Conservation (phyloP, 2,329 filamentous ascomycete species). For the Colletotrichum incanum region DNA sequence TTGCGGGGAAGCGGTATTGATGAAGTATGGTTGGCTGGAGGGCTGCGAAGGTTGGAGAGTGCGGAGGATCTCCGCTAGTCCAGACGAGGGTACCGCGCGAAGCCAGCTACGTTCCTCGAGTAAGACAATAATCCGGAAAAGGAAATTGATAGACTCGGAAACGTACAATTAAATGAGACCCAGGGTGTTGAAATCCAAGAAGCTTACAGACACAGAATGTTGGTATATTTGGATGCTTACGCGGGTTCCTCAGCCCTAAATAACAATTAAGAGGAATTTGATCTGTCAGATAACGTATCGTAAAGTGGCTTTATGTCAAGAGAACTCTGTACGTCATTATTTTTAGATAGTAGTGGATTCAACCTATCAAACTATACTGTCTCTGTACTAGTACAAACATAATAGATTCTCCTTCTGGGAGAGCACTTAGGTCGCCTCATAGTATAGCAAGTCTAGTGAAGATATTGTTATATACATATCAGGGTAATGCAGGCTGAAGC, state of each 20-base stretch:
- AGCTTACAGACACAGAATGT: not conserved
- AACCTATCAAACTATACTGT: not conserved
- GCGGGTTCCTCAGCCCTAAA: too few species aligned
- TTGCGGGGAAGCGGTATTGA: conserved; percentile 18
- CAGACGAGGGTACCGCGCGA: not conserved
- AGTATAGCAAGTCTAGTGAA: too few species aligned
- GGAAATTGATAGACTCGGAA: too few species aligned
- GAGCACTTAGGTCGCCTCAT: too few species aligned
- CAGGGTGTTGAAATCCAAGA: not conserved
- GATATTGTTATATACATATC: too few species aligned
- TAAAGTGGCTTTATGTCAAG: not conserved
- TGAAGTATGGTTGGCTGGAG: conserved; percentile 1
- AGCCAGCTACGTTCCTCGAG: too few species aligned
- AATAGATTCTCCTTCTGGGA: too few species aligned
- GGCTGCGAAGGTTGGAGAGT: conserved; percentile 3
- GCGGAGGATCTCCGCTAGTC: conserved; percentile 33
- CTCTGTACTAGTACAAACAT: too few species aligned
- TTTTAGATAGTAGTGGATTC: not conserved
- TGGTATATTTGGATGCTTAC: not conserved
- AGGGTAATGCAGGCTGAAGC: too few species aligned
- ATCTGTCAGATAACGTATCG: not conserved
- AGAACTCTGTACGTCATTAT: not conserved
- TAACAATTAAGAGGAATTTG: not conserved
- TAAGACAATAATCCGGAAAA: too few species aligned
- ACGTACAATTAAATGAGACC: too few species aligned